Percentiles rank a stretch among this genome's conserved stretches.
Evolutionary conservation across 805 yeast species (phyloP).

Genomic region (Wickerhamiella lipophila): DNA sequence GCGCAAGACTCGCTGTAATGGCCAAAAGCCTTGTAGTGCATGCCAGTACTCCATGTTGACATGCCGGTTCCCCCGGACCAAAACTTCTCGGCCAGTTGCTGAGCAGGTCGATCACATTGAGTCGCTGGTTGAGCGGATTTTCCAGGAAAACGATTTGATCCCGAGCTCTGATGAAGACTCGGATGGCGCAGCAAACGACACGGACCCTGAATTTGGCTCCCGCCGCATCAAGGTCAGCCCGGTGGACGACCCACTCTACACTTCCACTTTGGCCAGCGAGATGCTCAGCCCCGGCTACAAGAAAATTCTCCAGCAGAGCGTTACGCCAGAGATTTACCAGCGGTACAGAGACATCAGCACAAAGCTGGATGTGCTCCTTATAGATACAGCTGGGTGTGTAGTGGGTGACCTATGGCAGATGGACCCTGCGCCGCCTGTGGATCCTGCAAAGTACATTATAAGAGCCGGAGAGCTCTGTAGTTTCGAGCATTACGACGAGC

Average conservation of each 20-base stretch:
- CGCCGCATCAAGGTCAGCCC: conserved; percentile 1
- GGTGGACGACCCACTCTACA: conserved; percentile 5
- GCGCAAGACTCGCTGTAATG: conserved; percentile 4
- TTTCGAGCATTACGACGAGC: background rate
- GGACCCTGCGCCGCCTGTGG: background rate
- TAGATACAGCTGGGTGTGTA: background rate
- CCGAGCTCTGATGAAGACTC: conserved; percentile 2
- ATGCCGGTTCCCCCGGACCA: conserved; percentile 3
- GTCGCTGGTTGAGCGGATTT: conserved; percentile 3
- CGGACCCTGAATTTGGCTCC: conserved; percentile 7
- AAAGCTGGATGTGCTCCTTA: background rate
- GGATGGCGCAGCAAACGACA: background rate
- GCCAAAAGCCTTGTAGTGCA: background rate
- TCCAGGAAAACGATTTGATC: background rate
- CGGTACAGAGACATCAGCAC: background rate
- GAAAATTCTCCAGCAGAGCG: background rate
- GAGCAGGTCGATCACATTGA: conserved; percentile 7
- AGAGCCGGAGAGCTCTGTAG: background rate
- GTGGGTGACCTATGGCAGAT: background rate
- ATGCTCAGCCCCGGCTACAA: background rate
- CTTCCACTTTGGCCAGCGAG: background rate
- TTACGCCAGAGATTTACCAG: background rate
- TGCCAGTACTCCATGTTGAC: background rate
- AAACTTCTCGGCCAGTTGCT: background rate
- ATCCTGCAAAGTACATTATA: background rate